Evolutionary conservation across 306 rosid genomes (phyloP).

Genomic region (Ormosia emarginata): DNA sequence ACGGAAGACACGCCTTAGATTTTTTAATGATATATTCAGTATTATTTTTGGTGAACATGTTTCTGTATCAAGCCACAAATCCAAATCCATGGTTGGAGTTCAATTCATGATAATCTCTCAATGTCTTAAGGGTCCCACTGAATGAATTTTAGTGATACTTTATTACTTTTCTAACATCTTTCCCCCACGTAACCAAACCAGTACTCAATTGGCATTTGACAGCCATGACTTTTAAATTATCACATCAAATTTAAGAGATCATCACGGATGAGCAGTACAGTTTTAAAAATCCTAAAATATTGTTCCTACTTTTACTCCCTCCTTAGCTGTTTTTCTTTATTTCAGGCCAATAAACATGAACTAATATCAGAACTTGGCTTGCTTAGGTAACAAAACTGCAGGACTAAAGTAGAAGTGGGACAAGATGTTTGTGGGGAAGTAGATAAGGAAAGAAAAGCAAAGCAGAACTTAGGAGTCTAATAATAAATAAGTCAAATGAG

Average conservation of each 20-base stretch:
- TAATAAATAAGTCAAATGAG: background rate
- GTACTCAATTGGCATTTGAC: constrained; percentile 8
- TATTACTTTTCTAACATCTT: background rate
- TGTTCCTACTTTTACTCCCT: background rate
- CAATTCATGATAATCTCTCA: background rate
- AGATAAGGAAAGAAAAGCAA: background rate
- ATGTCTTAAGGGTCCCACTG: constrained; percentile 36
- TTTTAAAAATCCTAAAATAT: background rate
- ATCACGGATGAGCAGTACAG: constrained; percentile 38
- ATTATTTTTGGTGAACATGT: background rate
- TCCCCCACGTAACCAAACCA: constrained; percentile 13
- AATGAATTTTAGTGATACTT: background rate
- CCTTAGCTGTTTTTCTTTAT: background rate
- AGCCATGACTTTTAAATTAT: background rate
- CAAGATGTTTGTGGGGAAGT: background rate
- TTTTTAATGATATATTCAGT: background rate
- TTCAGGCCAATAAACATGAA: background rate
- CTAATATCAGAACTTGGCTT: background rate
- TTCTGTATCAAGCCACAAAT: background rate
- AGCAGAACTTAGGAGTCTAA: background rate
- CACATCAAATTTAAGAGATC: constrained; percentile 26
- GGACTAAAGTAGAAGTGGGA: background rate
- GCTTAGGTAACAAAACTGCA: background rate
- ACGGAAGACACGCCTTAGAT: background rate
- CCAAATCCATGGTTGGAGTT: background rate